Base-by-base conservation (phyloP, 345 rosid species). In the Pistacia atlantica region DNA sequence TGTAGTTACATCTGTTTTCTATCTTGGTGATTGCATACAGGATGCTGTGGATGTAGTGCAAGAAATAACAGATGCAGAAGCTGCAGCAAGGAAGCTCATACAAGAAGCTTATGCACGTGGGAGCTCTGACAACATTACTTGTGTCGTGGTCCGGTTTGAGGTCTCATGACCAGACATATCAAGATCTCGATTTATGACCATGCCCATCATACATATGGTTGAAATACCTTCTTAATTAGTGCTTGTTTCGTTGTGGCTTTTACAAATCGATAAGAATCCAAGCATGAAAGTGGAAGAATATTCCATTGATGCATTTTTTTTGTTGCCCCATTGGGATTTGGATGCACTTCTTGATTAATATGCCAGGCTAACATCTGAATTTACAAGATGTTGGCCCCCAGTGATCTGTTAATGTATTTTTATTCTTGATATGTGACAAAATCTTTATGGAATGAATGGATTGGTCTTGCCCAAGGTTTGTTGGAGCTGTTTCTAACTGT, bases 61-160 rank as follows among this genome's bases (percentile, higher is more conserved):
- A 70, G 85, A 79, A 67, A 37, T 81, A 69, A 51, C 67, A 7
- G 88, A 87, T 69, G 76, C 88, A 46, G 90, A 87, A 76, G 78
- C 81, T 51, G 88, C 90, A 42, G 78, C 90, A 20, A 81, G 85
- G 65, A 83, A 79, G 75, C 85, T 87, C 70, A 79, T 71, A 75
- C 65, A 81, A 72, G 90, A 87, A 76, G 88, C 90, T 72, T 84
- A 75, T 55, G 77, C 67, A 2, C 76, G 80, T 33, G 90, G 90
- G 46, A 87, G 90, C 77, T 77, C 88, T 5, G 90, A 87, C 75
- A 87, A 87, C 81, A 87, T 87, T 71, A 87, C 90, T 16, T 87
- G 88, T 42, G 81, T 87, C 0, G 73, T 87, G 13, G 88, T 84
- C 59, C 78, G 88, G 42, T 84, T 87, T 70, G 82, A 83, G 31